Evolutionary conservation across 2,329 filamentous ascomycete genomes (phyloP).

Genomic region (Macrophomina phaseolina): DNA sequence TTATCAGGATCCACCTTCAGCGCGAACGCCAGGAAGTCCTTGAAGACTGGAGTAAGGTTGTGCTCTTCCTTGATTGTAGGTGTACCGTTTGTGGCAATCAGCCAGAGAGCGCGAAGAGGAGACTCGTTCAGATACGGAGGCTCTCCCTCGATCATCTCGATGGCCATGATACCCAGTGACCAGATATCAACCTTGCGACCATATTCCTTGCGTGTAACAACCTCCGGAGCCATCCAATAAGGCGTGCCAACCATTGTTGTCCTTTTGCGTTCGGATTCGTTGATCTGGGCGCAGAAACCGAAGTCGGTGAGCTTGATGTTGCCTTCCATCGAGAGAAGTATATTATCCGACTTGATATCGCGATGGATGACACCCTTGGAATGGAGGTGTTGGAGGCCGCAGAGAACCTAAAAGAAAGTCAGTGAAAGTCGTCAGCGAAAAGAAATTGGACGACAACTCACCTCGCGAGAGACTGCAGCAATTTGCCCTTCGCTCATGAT

Average conservation of each 20-base stretch:
- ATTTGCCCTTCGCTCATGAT: constrained; percentile 99
- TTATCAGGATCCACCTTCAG: constrained; percentile 97
- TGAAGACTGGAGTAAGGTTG: constrained; percentile 78
- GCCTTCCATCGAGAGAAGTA: constrained; percentile 88
- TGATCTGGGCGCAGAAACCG: constrained; percentile 98
- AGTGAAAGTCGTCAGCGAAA: constrained; percentile 24
- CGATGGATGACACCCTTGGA: constrained; percentile 98
- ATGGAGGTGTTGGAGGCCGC: constrained; percentile 90
- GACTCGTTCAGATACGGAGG: constrained; percentile 96
- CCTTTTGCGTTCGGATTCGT: constrained; percentile 86
- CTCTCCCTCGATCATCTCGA: constrained; percentile 99
- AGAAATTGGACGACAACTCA: constrained; percentile 44
- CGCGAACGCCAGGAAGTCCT: constrained; percentile 90
- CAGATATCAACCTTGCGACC: constrained; percentile 98
- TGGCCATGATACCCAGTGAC: constrained; percentile 98
- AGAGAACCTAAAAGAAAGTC: constrained; percentile 25
- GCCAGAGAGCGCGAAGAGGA: constrained; percentile 86
- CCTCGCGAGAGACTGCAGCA: constrained; percentile 88
- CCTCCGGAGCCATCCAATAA: constrained; percentile 99
- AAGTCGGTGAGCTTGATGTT: constrained; percentile 99
- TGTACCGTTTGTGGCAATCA: constrained; percentile 97
- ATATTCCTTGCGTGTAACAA: constrained; percentile 96
- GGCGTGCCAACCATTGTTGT: constrained; percentile 99
- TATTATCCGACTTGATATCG: constrained; percentile 99
- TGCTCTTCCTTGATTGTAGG: constrained; percentile 94